Base-by-base conservation (phyloP, 805 yeast genomes). In the Kluyveromyces nonfermentans region DNA sequence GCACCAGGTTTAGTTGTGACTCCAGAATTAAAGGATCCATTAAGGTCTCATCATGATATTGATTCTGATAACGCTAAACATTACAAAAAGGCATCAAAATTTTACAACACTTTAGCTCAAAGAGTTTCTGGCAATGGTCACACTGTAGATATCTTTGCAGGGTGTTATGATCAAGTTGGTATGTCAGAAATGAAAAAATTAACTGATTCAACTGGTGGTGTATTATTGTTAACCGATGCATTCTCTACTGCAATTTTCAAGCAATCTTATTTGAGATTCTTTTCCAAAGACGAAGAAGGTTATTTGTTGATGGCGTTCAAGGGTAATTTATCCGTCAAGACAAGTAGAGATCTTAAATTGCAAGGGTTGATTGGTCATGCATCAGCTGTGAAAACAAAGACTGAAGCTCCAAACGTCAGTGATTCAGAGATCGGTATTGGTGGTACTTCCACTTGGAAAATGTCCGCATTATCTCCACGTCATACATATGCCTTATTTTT, bases 331-430 rank as follows among this genome's bases (percentile, higher is more conserved):
- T 89, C 89, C 55, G 88, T 93, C 40, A 80, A 88, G 58, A 87
- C 96, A 5, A 80, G 94, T 34, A 77, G 75, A 57, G 95, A 88
- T 59, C 75, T 93, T 60, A 90, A 89, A 66, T 78, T 93, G 41
- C 79, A 90, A 40, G 99, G 98, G 43, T 70, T 93, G 45, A 85
- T 93, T 60, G 99, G 99, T 35, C 95, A 89, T 61, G 96, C 94
- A 4, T 74, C 85, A 9, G 79, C 95, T 6, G 68, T 77, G 58
- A 74, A 75, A 56, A 38, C 41, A 14, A 77, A 78, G 46, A 65
- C 71, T 44, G 79, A 85, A 50, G 74, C 82, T 35, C 65, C 75
- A 33, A 84, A 82, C 57, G 88, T 93, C 32, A 84, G 96, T 31
- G 98, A 93, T 61, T 76, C 90, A 46, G 96, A 88, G 64, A 77